phyloP scores from a whole-genome alignment of 306 rosid genomes.

The Vicia sativa region DNA sequence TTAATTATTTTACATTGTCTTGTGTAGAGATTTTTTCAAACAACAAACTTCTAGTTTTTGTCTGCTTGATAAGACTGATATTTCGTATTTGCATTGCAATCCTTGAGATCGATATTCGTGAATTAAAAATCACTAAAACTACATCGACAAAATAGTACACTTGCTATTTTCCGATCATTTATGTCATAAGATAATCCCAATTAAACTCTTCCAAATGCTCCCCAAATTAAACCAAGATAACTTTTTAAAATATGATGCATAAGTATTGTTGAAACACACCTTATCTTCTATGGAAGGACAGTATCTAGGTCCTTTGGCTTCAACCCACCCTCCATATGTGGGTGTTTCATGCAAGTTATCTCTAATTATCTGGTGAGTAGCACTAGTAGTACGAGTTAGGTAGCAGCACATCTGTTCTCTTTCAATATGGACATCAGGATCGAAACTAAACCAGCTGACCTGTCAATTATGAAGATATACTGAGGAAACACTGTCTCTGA shows the following conservation, averaged over 20 bases:
- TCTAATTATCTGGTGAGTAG: conserved; percentile 82
- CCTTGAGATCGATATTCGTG: too few species aligned
- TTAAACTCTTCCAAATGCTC: not conserved
- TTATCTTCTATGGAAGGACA: conserved; percentile 99
- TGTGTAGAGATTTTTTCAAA: too few species aligned
- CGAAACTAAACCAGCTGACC: conserved; percentile 98
- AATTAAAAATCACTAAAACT: too few species aligned
- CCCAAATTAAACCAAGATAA: conserved; percentile 15
- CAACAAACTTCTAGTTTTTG: too few species aligned
- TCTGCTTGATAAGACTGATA: too few species aligned
- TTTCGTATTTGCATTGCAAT: too few species aligned
- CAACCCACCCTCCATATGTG: conserved; percentile 99
- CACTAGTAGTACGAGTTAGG: conserved; percentile 88
- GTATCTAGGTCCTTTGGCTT: conserved; percentile 97
- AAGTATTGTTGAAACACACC: conserved; percentile 49
- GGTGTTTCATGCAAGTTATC: conserved; percentile 98
- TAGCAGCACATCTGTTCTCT: conserved; percentile 99
- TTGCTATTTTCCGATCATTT: too few species aligned
- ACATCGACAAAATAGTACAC: too few species aligned
- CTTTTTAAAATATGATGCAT: not conserved
- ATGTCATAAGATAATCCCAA: conserved; percentile 3
- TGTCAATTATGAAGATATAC: conserved; percentile 50
- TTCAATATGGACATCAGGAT: conserved; percentile 86
- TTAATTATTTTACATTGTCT: too few species aligned
- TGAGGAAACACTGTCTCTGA: conserved; percentile 32